phyloP scores from a whole-genome alignment of 495 filamentous ascomycete genomes.

The Hypomontagnella submonticulosa region DNA sequence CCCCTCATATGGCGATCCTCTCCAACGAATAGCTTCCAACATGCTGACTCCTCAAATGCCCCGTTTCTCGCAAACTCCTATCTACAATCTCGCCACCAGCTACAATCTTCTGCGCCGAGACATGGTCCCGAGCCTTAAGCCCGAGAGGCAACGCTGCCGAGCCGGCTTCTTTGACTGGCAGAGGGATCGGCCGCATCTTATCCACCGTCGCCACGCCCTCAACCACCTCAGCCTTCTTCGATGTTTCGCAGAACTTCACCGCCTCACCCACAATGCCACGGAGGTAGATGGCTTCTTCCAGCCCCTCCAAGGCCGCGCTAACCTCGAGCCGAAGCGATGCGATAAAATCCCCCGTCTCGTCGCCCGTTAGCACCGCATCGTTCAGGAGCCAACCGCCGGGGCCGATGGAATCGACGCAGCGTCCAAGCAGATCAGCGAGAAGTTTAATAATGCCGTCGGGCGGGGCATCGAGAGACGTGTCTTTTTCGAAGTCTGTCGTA shows the following conservation, averaged over 20 bases:
- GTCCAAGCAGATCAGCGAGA: slow-evolving; percentile 75
- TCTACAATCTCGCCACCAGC: slow-evolving; percentile 70
- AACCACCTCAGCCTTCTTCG: slow-evolving; percentile 45
- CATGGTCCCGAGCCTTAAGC: slow-evolving; percentile 69
- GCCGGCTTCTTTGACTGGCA: slow-evolving; percentile 46
- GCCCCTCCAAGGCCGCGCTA: slow-evolving; percentile 77
- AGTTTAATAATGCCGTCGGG: slow-evolving; percentile 65
- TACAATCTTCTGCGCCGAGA: slow-evolving; percentile 67
- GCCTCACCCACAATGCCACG: slow-evolving; percentile 75
- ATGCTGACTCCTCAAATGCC: slow-evolving; percentile 75
- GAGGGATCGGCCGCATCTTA: slow-evolving; percentile 39
- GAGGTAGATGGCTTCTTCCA: slow-evolving; percentile 77
- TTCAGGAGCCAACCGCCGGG: slow-evolving; percentile 82
- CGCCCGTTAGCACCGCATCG: slow-evolving; percentile 60
- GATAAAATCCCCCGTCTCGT: slow-evolving; percentile 71
- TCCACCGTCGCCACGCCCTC: slow-evolving; percentile 9
- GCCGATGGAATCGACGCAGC: slow-evolving; percentile 85
- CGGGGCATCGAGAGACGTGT: slow-evolving; percentile 64
- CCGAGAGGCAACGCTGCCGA: slow-evolving; percentile 70
- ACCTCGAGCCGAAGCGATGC: slow-evolving; percentile 76
- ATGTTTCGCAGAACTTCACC: slow-evolving; percentile 68
- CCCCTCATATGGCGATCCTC: slow-evolving; percentile 66
- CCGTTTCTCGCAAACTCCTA: slow-evolving; percentile 74
- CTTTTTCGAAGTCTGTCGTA: slow-evolving; percentile 54
- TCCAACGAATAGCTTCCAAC: slow-evolving; percentile 82